Base-by-base conservation (phyloP, 1,284 basidiomycete species). In the Cryptococcus sp. region DNA sequence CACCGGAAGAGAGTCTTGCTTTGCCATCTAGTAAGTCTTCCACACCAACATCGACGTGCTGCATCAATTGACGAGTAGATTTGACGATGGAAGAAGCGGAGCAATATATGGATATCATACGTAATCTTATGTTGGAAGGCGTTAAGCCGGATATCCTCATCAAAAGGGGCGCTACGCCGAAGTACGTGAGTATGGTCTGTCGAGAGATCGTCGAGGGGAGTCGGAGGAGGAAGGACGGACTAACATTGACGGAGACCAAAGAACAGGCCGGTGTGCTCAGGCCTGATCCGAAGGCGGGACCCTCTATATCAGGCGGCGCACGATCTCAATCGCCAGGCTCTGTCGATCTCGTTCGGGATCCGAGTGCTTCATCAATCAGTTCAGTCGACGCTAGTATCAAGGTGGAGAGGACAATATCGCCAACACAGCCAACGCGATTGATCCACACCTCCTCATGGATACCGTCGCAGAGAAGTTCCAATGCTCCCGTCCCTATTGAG, bases 101-200 rank as follows among this genome's bases (percentile, higher is more conserved):
- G 2, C 61, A 68, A 28, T 70, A 69, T 43, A 57, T 68, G 42
- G 60, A 63, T 10, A 60, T 64, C 32, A 62, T 73, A 34, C 63
- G 61, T 5, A 64, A 64, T 21, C 56, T 71, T 3, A 54, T 73
- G 1, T 48, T 55, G 10, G 59, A 68, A 13, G 67, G 66, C 2
- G 52, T 67, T 23, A 45, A 53, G 0, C 69, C 70, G 1, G 61
- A 70, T 1, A 49, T 48, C 1, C 56, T 71, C 3, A 55, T 73
- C 13, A 36, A 52, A 21, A 52, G 60, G 2, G 70, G 70, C 14
- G 70, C 64, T 0, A 59, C 63, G 1, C 25, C 55, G 11, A 53
- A 59, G 50, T 59, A 63, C 41, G 69, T 73, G 24, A 60, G 55
- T 14, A 54, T 54, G 1, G 68, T 67, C 0, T 71, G 69, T 40